Percentiles rank a stretch among this genome's conserved stretches.
Conservation (phyloP, 83 land plant genomes). For the Picea mariana region DNA sequence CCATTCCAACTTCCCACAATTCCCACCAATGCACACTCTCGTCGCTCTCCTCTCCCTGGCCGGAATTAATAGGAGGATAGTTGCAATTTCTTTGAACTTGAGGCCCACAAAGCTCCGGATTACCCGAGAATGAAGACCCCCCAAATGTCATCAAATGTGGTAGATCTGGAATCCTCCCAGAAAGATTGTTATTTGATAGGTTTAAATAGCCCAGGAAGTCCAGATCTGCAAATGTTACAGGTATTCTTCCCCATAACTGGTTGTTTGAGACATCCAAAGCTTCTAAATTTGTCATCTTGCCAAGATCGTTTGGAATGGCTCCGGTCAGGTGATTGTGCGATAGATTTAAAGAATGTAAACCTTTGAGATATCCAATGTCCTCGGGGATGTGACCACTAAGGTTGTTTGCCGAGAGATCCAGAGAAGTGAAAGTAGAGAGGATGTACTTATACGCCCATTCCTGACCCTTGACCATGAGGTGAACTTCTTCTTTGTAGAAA, state of each 20-base stretch:
- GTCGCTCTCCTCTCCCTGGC: no score
- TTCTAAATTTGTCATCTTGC: slow-evolving; percentile 10
- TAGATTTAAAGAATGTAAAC: slow-evolving; percentile 18
- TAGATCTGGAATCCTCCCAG: slow-evolving; percentile 29
- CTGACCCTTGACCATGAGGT: no score
- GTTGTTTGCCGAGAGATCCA: no score
- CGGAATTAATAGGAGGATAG: no score
- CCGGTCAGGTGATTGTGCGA: slow-evolving; percentile 28
- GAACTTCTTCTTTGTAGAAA: no score
- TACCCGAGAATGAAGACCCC: slow-evolving; percentile 31
- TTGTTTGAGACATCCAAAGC: slow-evolving; percentile 26
- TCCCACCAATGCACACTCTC: background rate
- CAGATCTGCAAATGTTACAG: background rate
- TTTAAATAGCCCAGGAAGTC: slow-evolving; percentile 17
- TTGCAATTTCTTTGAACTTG: background rate
- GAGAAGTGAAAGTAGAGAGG: no score
- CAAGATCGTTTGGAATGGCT: slow-evolving; percentile 19
- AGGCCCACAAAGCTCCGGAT: slow-evolving; percentile 42
- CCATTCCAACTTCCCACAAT: background rate
- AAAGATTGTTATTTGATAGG: slow-evolving; percentile 36
- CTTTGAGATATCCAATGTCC: no score
- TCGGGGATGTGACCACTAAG: no score
- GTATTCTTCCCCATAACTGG: slow-evolving; percentile 33
- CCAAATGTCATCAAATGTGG: slow-evolving; percentile 23
- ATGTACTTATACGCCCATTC: no score